Base-by-base conservation (phyloP, 1,284 basidiomycete genomes). In the Pseudomicrostroma phylloplanum region DNA sequence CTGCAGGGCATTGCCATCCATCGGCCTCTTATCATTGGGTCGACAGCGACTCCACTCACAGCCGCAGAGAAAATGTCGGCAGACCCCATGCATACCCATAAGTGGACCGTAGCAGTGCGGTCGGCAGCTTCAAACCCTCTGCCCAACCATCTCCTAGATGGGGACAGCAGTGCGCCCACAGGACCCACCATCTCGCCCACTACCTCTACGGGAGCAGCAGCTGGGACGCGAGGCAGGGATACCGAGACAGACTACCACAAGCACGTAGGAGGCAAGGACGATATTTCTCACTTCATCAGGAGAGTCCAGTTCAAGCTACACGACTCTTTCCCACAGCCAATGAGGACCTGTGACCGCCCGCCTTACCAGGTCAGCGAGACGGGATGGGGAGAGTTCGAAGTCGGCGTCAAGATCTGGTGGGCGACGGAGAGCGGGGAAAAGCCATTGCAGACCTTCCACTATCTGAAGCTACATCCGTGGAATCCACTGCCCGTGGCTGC, bases 321-420 rank as follows among this genome's bases (percentile, higher is more conserved):
- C 81, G 96, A 99, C 69, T 96, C 94, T 0, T 98, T 96, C 81
- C 80, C 91, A 0, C 92, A 89, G 76, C 91, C 92, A 0, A 89
- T 88, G 48, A 83, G 94, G 81, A 90, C 93, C 93, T 80, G 96
- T 55, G 96, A 99, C 76, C 91, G 89, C 76, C 86, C 91, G 8
- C 96, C 96, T 0, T 99, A 92, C 76, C 89, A 91, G 71, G 88
- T 98, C 9, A 89, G 91, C 7, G 96, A 98, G 80, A 97, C 94
- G 9, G 96, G 94, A 55, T 99, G 96, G 96, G 96, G 96, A 75
- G 96, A 99, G 82, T 99, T 99, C 80, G 92, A 96, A 73, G 89
- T 98, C 65, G 86, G 89, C 74, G 94, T 99, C 72, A 87, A 91
- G 66, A 88, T 99, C 66, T 89, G 88, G 57, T 97, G 98, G 80